Conservation (phyloP, 2,329 filamentous ascomycete genomes). For the Dactylonectria estremocensis region DNA sequence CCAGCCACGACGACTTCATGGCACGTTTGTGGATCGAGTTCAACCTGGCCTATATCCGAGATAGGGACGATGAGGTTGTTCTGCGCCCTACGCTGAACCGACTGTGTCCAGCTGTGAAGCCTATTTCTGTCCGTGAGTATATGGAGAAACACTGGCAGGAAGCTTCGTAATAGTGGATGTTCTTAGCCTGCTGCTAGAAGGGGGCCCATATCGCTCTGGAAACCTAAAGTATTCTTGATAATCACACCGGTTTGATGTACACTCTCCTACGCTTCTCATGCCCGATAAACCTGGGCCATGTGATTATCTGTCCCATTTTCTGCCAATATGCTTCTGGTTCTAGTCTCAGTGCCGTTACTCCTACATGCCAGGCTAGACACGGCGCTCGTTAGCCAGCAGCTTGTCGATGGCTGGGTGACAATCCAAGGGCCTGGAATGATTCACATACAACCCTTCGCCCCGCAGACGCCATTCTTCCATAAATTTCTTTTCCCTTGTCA, state of each 20-base stretch:
- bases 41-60: slow-evolving; percentile 7
- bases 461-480: background rate
- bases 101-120: slow-evolving; percentile 9
- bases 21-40: slow-evolving; percentile 5
- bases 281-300: too few relatives aligned
- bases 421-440: too few relatives aligned
- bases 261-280: too few relatives aligned
- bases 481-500: slow-evolving; percentile 7
- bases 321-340: too few relatives aligned
- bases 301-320: too few relatives aligned
- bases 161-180: background rate
- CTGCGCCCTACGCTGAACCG: background rate
- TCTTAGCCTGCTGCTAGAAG: background rate
- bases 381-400: too few relatives aligned
- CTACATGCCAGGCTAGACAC: too few relatives aligned
- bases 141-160: slow-evolving; percentile 4
- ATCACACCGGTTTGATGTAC: background rate
- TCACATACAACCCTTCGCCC: background rate
- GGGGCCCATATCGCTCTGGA: too few relatives aligned
- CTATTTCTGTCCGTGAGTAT: background rate
- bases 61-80: slow-evolving; percentile 8
- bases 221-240: background rate
- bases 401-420: too few relatives aligned
- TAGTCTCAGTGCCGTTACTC: too few relatives aligned
- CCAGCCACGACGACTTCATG: background rate